Evolutionary conservation across 768 basidiomycete species (phyloP), one percentile per base, ranked within the genome.

Genomic region (Termitomyces sp.): DNA sequence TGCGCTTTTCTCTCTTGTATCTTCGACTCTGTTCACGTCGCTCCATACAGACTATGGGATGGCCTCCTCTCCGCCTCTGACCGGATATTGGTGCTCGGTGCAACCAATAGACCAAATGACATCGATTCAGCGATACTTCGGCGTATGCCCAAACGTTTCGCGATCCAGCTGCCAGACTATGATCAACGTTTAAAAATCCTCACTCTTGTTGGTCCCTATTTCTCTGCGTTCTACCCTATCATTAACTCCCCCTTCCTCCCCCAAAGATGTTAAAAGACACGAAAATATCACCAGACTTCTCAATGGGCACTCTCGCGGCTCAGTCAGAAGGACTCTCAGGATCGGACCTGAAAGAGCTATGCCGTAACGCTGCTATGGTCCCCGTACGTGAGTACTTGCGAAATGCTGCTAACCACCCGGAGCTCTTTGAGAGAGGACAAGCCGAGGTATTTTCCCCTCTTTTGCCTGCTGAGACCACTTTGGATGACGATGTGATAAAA

Each of bases 61-160:
- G 97, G 97, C 2, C 76, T 98, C 5, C 78, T 86, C 6, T 93
- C 93, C 0, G 81, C 84, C 12, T 77, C 80, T 0, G 88, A 94
- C 60, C 78, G 91, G 24, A 93, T 98, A 60, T 66, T 98, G 56
- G 89, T 97, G 5, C 82, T 99, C 2, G 96, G 96, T 15, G 95
- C 96, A 0, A 98, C 96, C 8, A 98, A 99, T 68, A 77, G 96
- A 56, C 94, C 95, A 19, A 88, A 87, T 65, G 97, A 98, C 60
- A 93, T 93, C 53, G 91, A 93, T 65, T 71, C 84, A 2, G 90
- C 91, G 26, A 89, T 94, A 60, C 74, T 93, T 22, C 81, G 90
- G n/a, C 87, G 95, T n/a, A 94, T 99, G 93, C 97, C 97, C 1
- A 98, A 96, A 69, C 90, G 94, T 11, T 98, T 98, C 67, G 80